These are phyloP conservation scores for Escallonia rubra DNA, from an alignment of 129 eudicot species.

Conservation along the genomic window DNA sequence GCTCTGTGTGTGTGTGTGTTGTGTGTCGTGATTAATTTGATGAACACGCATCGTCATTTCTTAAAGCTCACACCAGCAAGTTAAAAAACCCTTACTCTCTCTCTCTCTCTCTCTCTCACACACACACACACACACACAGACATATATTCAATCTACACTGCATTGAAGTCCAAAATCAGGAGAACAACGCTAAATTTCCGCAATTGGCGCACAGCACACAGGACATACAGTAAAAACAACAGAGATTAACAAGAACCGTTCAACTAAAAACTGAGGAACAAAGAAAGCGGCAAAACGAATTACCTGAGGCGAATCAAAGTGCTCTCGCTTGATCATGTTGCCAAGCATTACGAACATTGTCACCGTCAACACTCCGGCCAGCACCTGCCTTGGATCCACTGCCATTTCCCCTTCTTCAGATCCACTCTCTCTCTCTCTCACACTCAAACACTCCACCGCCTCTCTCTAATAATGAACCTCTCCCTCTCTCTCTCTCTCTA, in stretches of 20 bases:
- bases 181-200: no score
- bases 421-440: conserved; percentile 16
- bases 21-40: no score
- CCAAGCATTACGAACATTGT: conserved; percentile 99
- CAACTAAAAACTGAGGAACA: no score
- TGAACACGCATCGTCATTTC: no score
- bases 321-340: conserved; percentile 87
- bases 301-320: conserved; percentile 63
- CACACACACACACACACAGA: no score
- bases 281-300: not conserved
- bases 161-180: no score
- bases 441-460: not conserved
- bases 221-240: not conserved
- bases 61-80: no score
- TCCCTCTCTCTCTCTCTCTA: no score
- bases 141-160: no score
- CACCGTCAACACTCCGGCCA: conserved; percentile 84
- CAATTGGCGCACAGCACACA: not conserved
- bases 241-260: not conserved
- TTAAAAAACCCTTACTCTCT: no score
- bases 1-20: no score
- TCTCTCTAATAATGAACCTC: not conserved
- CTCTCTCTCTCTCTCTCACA: no score
- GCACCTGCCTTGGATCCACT: conserved; percentile 82
- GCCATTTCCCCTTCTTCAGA: conserved; percentile 32